Evolutionary conservation across 2,329 filamentous ascomycete species (phyloP), one percentile per base, ranked within the genome.

Genomic region (Colletotrichum sansevieriae): DNA sequence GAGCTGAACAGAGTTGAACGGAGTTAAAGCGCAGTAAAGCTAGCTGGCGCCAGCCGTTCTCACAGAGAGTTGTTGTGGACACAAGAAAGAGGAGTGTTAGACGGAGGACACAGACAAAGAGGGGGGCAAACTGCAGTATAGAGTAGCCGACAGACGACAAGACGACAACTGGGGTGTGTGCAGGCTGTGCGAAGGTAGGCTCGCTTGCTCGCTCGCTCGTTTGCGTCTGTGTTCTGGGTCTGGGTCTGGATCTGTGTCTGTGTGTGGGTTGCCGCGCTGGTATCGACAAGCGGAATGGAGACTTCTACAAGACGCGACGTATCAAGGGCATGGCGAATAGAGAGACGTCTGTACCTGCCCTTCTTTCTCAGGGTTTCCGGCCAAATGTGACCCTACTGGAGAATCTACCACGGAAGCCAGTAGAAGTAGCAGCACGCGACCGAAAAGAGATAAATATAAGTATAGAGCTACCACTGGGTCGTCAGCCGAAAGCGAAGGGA

Each of bases 21-120:
- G 58, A 71, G 56, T 66, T 65, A 60, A 68, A 63, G 65, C 22
- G 57, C 59, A 44, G 67, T 63, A 55, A 11, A 18, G 51, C 43
- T 29, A 63, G 33, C n/a, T 52, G 56, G 43, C 43, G 20, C 44
- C 49, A n/a, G 43, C 37, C n/a, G 51, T 61, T 58, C 56, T 56
- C 67, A 25, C 37, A 18, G 39, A 55, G 29, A 41, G 22, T 51
- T 46, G 55, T 57, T 51, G 64, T 33, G 46, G 57, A 68, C 49
- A 55, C 61, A 68, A 18, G 22, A 65, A 18, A 60, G 65, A 56
- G 62, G 62, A 60, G 62, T 46, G 47, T 20, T 20, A 46, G 25
- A 41, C 29, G 46, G 49, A 25, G 54, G 44, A 41, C 52, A 58
- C 65, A 46, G 54, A 64, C 52, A 18, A 65, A 58, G 60, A 54